Evolutionary conservation across 768 basidiomycete species (phyloP), one percentile per base, ranked within the genome.

Genomic region (Naganishia onofrii): DNA sequence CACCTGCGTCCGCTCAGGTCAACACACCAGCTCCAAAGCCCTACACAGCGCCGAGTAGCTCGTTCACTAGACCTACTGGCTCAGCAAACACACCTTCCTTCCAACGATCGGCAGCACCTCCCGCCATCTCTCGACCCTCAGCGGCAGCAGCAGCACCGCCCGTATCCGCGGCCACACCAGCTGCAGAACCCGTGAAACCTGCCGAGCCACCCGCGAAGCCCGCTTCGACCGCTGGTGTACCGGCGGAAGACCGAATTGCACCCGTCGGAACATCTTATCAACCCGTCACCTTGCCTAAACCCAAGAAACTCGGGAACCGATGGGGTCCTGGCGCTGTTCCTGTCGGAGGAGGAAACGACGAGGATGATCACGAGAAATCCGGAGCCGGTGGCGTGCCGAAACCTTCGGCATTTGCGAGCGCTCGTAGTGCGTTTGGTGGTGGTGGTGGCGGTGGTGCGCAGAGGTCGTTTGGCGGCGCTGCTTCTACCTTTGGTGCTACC

Each of bases 261-360:
- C 91, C 91, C 1, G 88, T 93, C 23, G 90, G 93, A 58, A 92
- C 93, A 0, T 86, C 89, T 0, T 97, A 93, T 78, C 90, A 88
- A 0, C 95, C 95, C 2, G 92, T 98, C 70, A 86, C 86, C 64
- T 84, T 98, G 10, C 85, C 88, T 26, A 85, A 89, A 28, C 95
- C 95, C 0, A 93, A 89, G 81, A 97, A 89, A 80, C 85, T 98
- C 64, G 89, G 83, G 74, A 95, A 93, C 77, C 90, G 80, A 53
- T 82, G 80, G 78, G 77, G 78, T 23, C 76, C 78, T 3, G 76
- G 72, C 38, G 74, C 70, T 0, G 60, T 68, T 13, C 68, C 73
- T 48, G 31, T 36, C 7, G 55, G 42, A 21, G 52, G 36, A 10
- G 54, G 58, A 34, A 46, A 44, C 32, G 53, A 52, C 46, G 31